phyloP scores from a whole-genome alignment of 768 basidiomycete genomes.

The Boletus bicolor region DNA sequence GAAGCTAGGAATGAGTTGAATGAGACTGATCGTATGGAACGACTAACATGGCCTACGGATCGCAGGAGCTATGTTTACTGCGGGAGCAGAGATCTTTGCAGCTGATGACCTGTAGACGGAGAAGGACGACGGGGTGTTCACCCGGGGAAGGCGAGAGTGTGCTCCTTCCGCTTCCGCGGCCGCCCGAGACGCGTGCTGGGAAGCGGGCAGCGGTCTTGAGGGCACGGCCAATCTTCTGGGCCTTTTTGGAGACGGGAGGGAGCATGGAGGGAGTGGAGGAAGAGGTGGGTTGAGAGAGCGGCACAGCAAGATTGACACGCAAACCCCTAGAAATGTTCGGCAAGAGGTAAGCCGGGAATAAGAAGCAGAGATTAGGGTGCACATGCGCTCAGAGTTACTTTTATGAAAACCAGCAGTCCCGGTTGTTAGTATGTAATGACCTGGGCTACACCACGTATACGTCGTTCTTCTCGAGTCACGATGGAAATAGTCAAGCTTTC shows the following conservation, averaged over 20 bases:
- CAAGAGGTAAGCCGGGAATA: background rate
- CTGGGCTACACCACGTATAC: no score
- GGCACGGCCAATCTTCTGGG: conserved; percentile 54
- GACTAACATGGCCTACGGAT: conserved; percentile 57
- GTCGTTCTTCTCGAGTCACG: background rate
- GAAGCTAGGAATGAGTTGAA: conserved; percentile 43
- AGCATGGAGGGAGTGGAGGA: conserved; percentile 15
- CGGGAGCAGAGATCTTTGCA: conserved; percentile 62
- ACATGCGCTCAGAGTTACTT: no score
- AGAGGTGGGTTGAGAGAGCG: background rate
- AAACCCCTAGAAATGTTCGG: conserved; percentile 13
- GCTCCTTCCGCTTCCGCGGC: conserved; percentile 37
- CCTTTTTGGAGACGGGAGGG: conserved; percentile 39
- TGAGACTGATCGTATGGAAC: background rate
- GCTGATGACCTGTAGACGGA: conserved; percentile 65
- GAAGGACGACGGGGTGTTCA: conserved; percentile 62
- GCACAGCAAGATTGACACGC: conserved; percentile 13
- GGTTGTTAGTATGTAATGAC: no score
- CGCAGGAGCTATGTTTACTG: conserved; percentile 66
- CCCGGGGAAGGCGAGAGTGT: conserved; percentile 47
- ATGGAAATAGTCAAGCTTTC: background rate
- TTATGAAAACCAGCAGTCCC: no score
- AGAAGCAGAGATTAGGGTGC: background rate
- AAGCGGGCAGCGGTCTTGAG: conserved; percentile 58
- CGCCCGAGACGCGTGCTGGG: conserved; percentile 45